Evolutionary conservation across 495 filamentous ascomycete genomes (phyloP), one percentile per base, ranked within the genome.

Genomic region (Penicillium diatomitis): DNA sequence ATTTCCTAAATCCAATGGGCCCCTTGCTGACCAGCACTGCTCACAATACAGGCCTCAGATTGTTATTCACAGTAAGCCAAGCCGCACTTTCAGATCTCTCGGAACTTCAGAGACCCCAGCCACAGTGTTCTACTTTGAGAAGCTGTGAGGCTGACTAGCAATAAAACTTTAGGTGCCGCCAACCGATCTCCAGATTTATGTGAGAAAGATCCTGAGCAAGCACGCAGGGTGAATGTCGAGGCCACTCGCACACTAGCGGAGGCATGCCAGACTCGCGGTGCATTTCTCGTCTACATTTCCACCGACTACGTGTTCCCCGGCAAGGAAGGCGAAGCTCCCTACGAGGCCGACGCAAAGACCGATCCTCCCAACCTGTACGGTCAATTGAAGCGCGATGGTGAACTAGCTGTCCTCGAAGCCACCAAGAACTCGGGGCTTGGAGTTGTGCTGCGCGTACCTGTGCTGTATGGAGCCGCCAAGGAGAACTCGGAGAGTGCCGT

Each of bases 221-320:
- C 87, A 0, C 79, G 81, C 48, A 76, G 70, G 33, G 68, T 95
- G 52, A 96, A 96, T 61, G 79, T 91, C 29, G 76, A 81, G 4
- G 84, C 88, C 7, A 80, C 86, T 10, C 70, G 73, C 32, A 56
- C 60, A 20, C 79, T 96, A 12, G 88, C 90, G 12, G 65, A 76
- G 31, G 71, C 81, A 32, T 84, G 86, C 56, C 75, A 80, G 11
- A 55, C 68, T 10, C 78, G 80, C 8, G 66, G 65, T n/a, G 80
- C 83, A 52, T 62, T 95, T 43, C 74, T 95, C 32, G 80, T 96
- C 61, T 95, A 95, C 73, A 95, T 96, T 61, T 92, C 87, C 0
- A 95, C 90, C 37, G 90, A 96, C 70, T 96, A 96, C 63, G 88
- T 96, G 38, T 96, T 96, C 61, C 70, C 88, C 2, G 90, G 90